Conservation (phyloP, 331 rosid species). For the Telfairia occidentalis region DNA sequence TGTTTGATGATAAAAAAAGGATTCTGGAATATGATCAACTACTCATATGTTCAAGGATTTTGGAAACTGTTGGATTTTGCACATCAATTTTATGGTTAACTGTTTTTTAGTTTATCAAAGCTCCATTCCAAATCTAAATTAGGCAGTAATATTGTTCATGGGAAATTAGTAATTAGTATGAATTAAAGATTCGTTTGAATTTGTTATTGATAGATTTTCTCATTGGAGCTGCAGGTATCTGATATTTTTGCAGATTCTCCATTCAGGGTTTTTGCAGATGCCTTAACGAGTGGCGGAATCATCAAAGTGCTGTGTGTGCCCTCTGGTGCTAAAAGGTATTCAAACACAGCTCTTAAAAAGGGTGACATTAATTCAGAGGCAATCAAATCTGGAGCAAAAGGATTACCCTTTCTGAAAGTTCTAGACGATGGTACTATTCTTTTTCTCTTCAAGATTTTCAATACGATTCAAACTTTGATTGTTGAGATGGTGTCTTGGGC, state of each 20-base stretch:
- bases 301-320: conserved; percentile 72
- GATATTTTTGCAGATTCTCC: conserved; percentile 62
- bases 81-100: neutral
- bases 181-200: neutral
- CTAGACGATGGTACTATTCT: conserved; percentile 48
- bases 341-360: conserved; percentile 84
- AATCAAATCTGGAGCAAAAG: conserved; percentile 77
- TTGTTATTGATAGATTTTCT: neutral
- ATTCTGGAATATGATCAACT: neutral
- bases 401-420: conserved; percentile 87
- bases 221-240: conserved; percentile 58
- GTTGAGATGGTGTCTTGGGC: neutral
- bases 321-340: conserved; percentile 63
- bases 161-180: neutral
- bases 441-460: neutral
- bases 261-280: conserved; percentile 72
- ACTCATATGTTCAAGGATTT: neutral
- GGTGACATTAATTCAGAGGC: conserved; percentile 72
- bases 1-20: neutral
- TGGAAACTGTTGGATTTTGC: neutral
- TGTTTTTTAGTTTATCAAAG: neutral
- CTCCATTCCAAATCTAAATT: neutral
- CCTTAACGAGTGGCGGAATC: conserved; percentile 65
- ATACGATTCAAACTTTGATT: neutral
- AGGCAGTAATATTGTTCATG: neutral